Base-by-base conservation (phyloP, 2,329 filamentous ascomycete genomes). In the Aspergillus clavatus region DNA sequence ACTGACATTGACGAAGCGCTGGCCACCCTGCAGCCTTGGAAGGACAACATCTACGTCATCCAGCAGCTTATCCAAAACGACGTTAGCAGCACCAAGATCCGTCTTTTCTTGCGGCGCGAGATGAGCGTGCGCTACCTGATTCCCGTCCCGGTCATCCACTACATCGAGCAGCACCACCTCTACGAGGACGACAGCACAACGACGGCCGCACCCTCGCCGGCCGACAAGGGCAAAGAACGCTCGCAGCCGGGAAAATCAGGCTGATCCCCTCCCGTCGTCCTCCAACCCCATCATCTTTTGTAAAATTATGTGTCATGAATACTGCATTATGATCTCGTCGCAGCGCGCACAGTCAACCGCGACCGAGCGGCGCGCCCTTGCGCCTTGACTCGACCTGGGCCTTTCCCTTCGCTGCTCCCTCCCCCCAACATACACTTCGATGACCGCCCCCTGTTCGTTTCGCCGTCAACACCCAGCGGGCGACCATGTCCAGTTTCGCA, bases 1-100 rank as follows among this genome's bases (percentile, higher is more conserved):
- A 95, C 89, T 18, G 88, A 95, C 60, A 86, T 94, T 40, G 87
- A 95, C 51, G 87, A 94, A 61, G 89, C 90, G 2, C 76, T 95
- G 37, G 83, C 85, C n/a, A 84, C 81, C 36, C 74, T 95, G 38
- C 84, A 89, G 62, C 80, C 82, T 48, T 96, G 86, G 80, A 84
- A 88, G 59, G 81, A 89, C 57, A 93, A 95, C 56, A 85, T 95
- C 50, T 84, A 88, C 61, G 86, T 95, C 43, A 91, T 95, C 52
- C 86, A 87, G 45, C 88, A 95, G 67, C 79, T 95, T 41, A 90
- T 95, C 39, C 83, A 87, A 54, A 91, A 91, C 66, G 86, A 93
- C 57, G 84, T 93, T 48, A 89, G 84, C 59, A 89, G 84, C 51
- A 83, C 81, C 47, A 83, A 95, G 72, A 90, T 95, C 49, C 81